These are phyloP conservation scores for Vanderwaltozyma verrucispora DNA, from an alignment of 805 yeast species.

Conservation along the genomic window DNA sequence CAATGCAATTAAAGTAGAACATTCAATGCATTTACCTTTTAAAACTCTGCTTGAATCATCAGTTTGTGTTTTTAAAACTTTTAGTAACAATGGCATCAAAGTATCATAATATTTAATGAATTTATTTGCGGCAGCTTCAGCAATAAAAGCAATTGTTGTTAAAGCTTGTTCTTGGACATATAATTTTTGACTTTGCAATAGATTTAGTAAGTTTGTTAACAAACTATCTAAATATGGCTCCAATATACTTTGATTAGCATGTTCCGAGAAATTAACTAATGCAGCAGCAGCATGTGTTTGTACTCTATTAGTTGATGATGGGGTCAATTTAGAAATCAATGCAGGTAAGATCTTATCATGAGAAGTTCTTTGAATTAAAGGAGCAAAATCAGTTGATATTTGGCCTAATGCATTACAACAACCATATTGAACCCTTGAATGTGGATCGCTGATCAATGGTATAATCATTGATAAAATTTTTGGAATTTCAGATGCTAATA, in stretches of 20 bases:
- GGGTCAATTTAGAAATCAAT: conserved; percentile 66
- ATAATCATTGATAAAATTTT: conserved; percentile 72
- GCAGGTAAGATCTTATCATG: conserved; percentile 81
- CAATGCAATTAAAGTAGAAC: conserved; percentile 84
- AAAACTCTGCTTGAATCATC: conserved; percentile 47
- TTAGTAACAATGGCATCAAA: conserved; percentile 77
- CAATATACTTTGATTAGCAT: conserved; percentile 73
- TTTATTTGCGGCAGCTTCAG: conserved; percentile 87
- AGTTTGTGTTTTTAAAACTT: conserved; percentile 50
- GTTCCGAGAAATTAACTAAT: conserved; percentile 87
- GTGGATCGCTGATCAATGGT: conserved; percentile 77
- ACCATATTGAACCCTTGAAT: conserved; percentile 93
- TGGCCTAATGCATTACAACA: conserved; percentile 96
- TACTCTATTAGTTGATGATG: conserved; percentile 74
- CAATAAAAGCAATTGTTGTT: conserved; percentile 93
- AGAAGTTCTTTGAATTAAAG: conserved; percentile 68
- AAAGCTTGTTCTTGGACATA: conserved; percentile 96
- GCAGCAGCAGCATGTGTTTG: conserved; percentile 99
- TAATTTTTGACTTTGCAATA: conserved; percentile 76
- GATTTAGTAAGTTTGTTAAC: conserved; percentile 58
- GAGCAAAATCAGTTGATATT: conserved; percentile 93
- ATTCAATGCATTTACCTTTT: conserved; percentile 91
- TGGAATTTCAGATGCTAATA: conserved; percentile 70
- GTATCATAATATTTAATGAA: conserved; percentile 90
- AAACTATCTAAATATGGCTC: conserved; percentile 89